These are phyloP conservation scores for Geopyxis carbonaria DNA, from an alignment of 495 filamentous ascomycete species.

Conservation along the genomic window DNA sequence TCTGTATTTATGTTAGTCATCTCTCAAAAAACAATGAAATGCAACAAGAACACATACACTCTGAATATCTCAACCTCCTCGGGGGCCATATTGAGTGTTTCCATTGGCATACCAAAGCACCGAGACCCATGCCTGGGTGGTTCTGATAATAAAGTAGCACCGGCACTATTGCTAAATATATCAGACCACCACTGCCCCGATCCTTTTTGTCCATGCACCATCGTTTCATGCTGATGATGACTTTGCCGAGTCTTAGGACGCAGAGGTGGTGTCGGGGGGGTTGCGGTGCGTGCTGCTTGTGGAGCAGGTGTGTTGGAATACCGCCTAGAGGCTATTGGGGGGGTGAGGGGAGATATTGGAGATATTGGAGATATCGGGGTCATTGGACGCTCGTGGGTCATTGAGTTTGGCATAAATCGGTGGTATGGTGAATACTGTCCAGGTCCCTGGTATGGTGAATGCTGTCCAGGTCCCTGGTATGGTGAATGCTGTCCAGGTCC, in stretches of 20 bases:
- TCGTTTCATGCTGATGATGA: neutral
- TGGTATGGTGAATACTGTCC: too few relatives aligned
- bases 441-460: neutral
- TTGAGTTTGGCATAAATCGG: neutral
- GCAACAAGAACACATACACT: conserved; percentile 14
- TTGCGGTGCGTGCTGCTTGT: neutral
- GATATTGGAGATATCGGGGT: conserved; percentile 14
- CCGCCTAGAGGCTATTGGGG: neutral
- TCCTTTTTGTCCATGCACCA: neutral
- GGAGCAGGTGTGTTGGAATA: conserved; percentile 2
- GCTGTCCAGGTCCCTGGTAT: neutral
- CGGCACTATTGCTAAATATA: conserved; percentile 17
- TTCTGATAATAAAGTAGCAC: conserved; percentile 14
- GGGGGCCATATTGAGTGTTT: conserved; percentile 19
- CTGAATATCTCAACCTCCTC: conserved; percentile 25
- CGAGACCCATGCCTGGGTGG: conserved; percentile 14
- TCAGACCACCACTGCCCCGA: conserved; percentile 17
- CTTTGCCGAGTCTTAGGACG: neutral
- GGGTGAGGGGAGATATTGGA: conserved; percentile 12
- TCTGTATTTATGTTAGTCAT: conserved; percentile 26
- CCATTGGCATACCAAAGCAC: conserved; percentile 22
- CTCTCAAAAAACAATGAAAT: conserved; percentile 6
- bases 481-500: conserved; percentile 14
- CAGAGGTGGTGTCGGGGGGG: conserved; percentile 1
- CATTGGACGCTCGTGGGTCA: conserved; percentile 17